Evolutionary conservation across 371 early-diverging fungal genomes (phyloP).

Genomic region (Mucor plumbeus): DNA sequence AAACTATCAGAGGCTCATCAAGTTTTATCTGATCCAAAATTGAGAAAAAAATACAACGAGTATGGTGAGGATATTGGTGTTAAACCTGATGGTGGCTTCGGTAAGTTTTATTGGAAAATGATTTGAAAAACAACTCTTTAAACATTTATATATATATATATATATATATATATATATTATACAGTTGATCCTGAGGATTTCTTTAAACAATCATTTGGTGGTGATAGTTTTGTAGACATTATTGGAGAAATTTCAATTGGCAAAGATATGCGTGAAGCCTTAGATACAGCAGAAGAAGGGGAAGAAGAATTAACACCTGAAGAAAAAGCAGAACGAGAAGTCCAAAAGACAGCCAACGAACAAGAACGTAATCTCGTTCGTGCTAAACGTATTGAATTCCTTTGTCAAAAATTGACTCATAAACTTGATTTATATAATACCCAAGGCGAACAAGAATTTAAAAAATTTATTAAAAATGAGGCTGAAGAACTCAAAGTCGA

Average conservation of each 20-base stretch:
- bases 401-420: constrained; percentile 71
- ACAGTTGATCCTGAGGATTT: constrained; percentile 93
- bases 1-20: constrained; percentile 93
- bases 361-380: constrained; percentile 63
- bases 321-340: constrained; percentile 69
- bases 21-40: constrained; percentile 81
- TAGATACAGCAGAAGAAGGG: constrained; percentile 67
- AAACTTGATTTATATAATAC: constrained; percentile 79
- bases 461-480: constrained; percentile 72
- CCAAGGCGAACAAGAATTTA: constrained; percentile 54
- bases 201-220: constrained; percentile 95
- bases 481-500: constrained; percentile 88
- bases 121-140: neutral
- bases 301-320: constrained; percentile 50
- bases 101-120: constrained; percentile 33
- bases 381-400: constrained; percentile 72
- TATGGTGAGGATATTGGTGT: constrained; percentile 71
- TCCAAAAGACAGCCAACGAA: constrained; percentile 39
- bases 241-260: constrained; percentile 97
- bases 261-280: constrained; percentile 83
- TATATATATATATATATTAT: no score
- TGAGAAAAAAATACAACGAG: constrained; percentile 84
- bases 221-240: constrained; percentile 91
- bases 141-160: no score
- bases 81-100: constrained; percentile 71